These are phyloP conservation scores for Arachnomyces sp. DNA, from an alignment of 2,329 filamentous ascomycete species.

Conservation along the genomic window DNA sequence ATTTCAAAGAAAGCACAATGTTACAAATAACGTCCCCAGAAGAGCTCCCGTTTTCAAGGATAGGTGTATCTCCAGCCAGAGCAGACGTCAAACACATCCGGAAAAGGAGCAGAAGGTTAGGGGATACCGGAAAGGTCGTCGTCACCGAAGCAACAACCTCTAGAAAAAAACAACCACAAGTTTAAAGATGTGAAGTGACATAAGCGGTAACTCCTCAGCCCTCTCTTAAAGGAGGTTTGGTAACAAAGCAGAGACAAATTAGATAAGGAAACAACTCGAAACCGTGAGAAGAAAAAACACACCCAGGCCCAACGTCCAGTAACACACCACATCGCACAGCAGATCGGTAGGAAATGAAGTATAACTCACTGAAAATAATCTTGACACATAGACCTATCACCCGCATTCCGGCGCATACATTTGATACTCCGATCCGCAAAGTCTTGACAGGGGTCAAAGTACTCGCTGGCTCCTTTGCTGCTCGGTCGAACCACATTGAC, in stretches of 20 bases:
- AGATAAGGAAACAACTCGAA: neutral
- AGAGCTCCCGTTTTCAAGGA: too few species aligned
- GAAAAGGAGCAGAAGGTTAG: too few species aligned
- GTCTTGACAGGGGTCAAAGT: conserved; percentile 92
- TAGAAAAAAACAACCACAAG: too few species aligned
- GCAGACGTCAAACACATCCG: too few species aligned
- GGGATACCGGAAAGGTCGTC: too few species aligned
- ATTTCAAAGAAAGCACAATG: too few species aligned
- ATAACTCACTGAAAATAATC: conserved; percentile 86
- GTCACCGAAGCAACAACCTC: too few species aligned
- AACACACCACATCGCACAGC: neutral
- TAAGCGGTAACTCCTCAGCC: too few species aligned
- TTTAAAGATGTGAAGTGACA: too few species aligned
- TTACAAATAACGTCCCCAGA: too few species aligned
- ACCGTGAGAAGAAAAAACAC: neutral
- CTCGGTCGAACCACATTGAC: neutral
- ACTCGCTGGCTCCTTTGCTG: conserved; percentile 84
- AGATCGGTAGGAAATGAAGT: conserved; percentile 1
- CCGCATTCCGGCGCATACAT: conserved; percentile 81
- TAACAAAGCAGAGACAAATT: too few species aligned
- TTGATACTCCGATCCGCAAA: conserved; percentile 76
- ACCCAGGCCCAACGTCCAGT: neutral
- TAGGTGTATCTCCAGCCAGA: too few species aligned
- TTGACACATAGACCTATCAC: conserved; percentile 78
- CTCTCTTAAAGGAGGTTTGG: conserved; percentile 3